These are phyloP conservation scores for Rhododendron molle DNA, from an alignment of 148 eudicot genomes.

Conservation along the genomic window DNA sequence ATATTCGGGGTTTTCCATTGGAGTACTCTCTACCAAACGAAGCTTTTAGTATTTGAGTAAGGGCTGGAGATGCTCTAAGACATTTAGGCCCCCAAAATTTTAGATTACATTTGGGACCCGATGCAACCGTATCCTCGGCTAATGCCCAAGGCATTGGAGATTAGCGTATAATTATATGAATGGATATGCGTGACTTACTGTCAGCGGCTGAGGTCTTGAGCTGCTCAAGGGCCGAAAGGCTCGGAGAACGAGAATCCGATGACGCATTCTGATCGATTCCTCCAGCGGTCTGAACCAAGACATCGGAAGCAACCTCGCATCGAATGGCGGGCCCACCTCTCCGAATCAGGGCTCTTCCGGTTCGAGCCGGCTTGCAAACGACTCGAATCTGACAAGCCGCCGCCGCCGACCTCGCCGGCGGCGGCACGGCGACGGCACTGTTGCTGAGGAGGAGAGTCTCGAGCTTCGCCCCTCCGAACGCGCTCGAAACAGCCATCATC, in stretches of 20 bases:
- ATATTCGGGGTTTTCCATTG: not conserved
- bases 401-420: slow-evolving; percentile 9
- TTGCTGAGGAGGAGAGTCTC: slow-evolving; percentile 48
- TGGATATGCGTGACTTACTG: slow-evolving; percentile 18
- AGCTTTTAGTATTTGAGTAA: not conserved
- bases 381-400: slow-evolving; percentile 28
- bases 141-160: no score
- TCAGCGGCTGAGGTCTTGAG: slow-evolving; percentile 56
- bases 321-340: slow-evolving; percentile 22
- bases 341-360: slow-evolving; percentile 4
- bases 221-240: slow-evolving; percentile 51
- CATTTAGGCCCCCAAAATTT: no score
- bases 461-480: slow-evolving; percentile 59
- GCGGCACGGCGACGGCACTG: slow-evolving; percentile 16
- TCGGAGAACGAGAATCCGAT: slow-evolving; percentile 23
- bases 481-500: slow-evolving; percentile 72
- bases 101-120: no score
- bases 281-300: slow-evolving; percentile 30
- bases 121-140: no score
- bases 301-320: slow-evolving; percentile 39
- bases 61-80: no score
- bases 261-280: not conserved
- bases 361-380: slow-evolving; percentile 21
- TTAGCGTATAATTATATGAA: not conserved
- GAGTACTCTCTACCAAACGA: not conserved